A percentile compares a stretch with the other conserved stretches of the same genome.
These are phyloP conservation scores for Notholithocarpus densiflorus DNA, from an alignment of 306 rosid genomes.

Conservation along the genomic window DNA sequence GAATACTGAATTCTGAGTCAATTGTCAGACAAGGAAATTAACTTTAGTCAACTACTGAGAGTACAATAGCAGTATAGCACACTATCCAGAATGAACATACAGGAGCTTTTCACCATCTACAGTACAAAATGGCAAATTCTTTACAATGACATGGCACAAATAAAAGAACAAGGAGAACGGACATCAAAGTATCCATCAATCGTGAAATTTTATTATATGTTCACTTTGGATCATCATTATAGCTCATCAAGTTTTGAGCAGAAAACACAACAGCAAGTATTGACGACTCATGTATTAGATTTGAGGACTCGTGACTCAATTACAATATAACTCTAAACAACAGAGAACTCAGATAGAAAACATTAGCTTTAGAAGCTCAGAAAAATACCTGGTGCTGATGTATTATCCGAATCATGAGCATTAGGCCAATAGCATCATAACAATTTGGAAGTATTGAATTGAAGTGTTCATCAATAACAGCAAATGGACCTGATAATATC, in stretches of 20 bases:
- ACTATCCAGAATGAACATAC: neutral
- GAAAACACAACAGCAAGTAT: neutral
- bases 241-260: neutral
- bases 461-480: constrained; percentile 86
- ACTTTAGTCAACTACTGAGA: neutral
- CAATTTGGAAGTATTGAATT: constrained; percentile 73
- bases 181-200: neutral
- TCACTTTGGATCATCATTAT: neutral
- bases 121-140: neutral
- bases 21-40: neutral
- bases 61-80: neutral
- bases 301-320: neutral
- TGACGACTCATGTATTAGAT: neutral
- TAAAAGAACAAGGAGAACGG: neutral
- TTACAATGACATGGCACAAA: neutral
- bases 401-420: constrained; percentile 91
- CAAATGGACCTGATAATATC: constrained; percentile 70
- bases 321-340: neutral
- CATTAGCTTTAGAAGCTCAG: neutral
- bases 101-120: neutral
- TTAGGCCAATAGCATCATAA: constrained; percentile 86
- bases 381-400: constrained; percentile 79
- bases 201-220: neutral
- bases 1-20: neutral
- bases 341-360: neutral